phyloP scores from a whole-genome alignment of 768 basidiomycete genomes.

The Termitomyces eurrhizus region DNA sequence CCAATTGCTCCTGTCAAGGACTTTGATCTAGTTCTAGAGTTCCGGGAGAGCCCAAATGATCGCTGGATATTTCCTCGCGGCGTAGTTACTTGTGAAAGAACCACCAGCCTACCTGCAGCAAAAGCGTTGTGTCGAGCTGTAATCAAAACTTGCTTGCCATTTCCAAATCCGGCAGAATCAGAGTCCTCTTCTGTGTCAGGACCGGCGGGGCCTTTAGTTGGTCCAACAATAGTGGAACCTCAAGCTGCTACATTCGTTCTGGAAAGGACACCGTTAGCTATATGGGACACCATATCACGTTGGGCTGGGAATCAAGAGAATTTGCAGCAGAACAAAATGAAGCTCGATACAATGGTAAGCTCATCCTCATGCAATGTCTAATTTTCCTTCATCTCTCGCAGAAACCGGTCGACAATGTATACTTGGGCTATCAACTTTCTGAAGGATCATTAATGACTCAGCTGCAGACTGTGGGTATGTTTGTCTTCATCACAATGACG shows the following conservation, averaged over 20 bases:
- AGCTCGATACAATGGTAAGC: constrained; percentile 45
- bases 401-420: constrained; percentile 43
- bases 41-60: constrained; percentile 56
- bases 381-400: constrained; percentile 14
- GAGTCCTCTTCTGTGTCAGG: constrained; percentile 1
- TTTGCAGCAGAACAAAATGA: constrained; percentile 43
- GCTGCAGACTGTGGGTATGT: constrained; percentile 49
- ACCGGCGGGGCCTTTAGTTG: background rate
- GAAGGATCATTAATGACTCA: constrained; percentile 54
- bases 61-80: constrained; percentile 70
- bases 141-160: constrained; percentile 44
- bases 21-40: constrained; percentile 75
- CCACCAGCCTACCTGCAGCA: constrained; percentile 20
- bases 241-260: constrained; percentile 46
- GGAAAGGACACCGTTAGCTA: constrained; percentile 38
- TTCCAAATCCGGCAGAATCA: constrained; percentile 16
- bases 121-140: constrained; percentile 28
- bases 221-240: constrained; percentile 4
- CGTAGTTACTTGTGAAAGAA: constrained; percentile 44
- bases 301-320: constrained; percentile 61
- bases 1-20: constrained; percentile 38
- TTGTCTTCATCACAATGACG: background rate
- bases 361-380: background rate
- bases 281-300: constrained; percentile 56
- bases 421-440: constrained; percentile 53